Percentiles rank a stretch among this genome's conserved stretches.
Evolutionary conservation across 257 asterid species (phyloP).

Genomic region (Lycium ferocissimum): DNA sequence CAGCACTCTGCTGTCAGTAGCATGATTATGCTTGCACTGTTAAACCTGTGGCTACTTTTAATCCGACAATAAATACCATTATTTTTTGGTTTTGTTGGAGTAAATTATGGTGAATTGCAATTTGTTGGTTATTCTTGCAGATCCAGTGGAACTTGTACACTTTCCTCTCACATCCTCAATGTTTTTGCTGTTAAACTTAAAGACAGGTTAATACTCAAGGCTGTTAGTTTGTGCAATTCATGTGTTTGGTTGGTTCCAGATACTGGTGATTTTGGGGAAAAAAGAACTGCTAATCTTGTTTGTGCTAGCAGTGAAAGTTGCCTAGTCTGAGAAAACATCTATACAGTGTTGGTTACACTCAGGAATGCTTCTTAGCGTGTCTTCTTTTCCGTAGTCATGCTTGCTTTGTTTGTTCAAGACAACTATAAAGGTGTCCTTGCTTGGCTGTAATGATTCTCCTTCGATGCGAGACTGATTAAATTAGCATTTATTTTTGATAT

Average conservation of each 20-base stretch:
- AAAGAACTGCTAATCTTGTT: not conserved
- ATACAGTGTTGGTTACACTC: not conserved
- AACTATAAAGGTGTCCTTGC: not conserved
- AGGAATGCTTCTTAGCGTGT: not conserved
- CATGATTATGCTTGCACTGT: conserved; percentile 30
- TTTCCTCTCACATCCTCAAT: not conserved
- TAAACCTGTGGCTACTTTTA: conserved; percentile 28
- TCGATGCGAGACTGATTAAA: not conserved
- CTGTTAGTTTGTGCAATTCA: not conserved
- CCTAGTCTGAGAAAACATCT: not conserved
- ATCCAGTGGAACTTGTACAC: not conserved
- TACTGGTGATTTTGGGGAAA: not conserved
- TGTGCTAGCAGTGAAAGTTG: not conserved
- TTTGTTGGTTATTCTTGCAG: not conserved
- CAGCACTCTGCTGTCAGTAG: conserved; percentile 29
- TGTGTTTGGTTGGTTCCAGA: not conserved
- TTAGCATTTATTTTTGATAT: not conserved
- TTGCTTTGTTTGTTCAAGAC: not conserved
- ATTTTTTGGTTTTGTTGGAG: not conserved
- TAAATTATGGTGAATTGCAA: not conserved
- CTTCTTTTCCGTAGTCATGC: not conserved
- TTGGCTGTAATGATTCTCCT: not conserved
- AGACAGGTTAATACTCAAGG: not conserved
- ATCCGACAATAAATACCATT: conserved; percentile 39
- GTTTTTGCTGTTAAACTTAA: not conserved